Conservation (phyloP, 768 basidiomycete genomes). For the Rickenella mellea region DNA sequence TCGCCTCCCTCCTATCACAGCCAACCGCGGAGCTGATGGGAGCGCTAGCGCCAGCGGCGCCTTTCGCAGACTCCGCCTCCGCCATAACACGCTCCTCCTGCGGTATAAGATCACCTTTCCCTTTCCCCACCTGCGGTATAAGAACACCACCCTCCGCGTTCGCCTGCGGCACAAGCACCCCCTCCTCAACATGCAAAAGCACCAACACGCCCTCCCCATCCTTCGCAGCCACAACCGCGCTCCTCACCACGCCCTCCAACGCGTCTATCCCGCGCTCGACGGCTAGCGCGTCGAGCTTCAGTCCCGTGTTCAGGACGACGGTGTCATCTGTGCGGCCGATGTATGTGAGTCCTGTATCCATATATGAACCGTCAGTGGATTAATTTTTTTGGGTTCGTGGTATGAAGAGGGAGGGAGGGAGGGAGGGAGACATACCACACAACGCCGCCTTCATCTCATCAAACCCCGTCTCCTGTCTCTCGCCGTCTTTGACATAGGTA, state of each 20-base stretch:
- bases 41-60: too few species aligned
- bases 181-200: too few species aligned
- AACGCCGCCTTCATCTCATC: neutral
- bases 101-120: neutral
- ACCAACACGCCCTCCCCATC: too few species aligned
- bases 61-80: too few species aligned
- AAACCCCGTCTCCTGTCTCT: neutral
- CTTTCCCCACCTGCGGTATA: neutral
- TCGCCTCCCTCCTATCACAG: too few species aligned
- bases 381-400: neutral
- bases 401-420: too few species aligned
- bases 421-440: neutral
- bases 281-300: neutral
- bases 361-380: neutral
- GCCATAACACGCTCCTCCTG: too few species aligned
- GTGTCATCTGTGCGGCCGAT: neutral
- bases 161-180: too few species aligned
- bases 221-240: neutral
- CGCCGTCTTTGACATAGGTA: neutral
- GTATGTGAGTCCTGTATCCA: neutral
- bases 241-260: neutral
- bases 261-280: neutral
- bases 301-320: neutral
- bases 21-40: too few species aligned
- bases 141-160: too few species aligned